Evolutionary conservation across 1,284 basidiomycete genomes (phyloP).

Genomic region (Fomitopsis betulina): DNA sequence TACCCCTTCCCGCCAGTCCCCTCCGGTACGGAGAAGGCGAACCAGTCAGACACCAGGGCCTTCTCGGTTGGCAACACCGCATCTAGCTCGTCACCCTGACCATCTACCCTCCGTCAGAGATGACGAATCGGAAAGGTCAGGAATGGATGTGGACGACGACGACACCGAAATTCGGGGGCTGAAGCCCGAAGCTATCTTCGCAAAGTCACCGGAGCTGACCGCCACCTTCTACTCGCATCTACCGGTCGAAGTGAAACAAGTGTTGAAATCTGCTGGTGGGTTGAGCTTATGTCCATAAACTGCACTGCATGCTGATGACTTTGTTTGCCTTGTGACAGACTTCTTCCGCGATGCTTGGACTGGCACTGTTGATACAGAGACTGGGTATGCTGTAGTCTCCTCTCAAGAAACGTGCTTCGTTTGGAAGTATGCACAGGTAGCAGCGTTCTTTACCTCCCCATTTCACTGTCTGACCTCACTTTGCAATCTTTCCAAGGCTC

Average conservation of each 20-base stretch:
- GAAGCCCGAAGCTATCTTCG: constrained; percentile 52
- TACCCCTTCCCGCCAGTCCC: constrained; percentile 18
- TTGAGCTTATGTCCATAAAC: background rate
- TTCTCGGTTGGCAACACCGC: constrained; percentile 28
- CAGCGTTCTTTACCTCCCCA: background rate
- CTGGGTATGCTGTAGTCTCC: constrained; percentile 69
- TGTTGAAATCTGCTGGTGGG: constrained; percentile 62
- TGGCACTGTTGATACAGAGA: constrained; percentile 64
- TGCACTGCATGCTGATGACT: background rate
- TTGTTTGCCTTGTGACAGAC: constrained; percentile 37
- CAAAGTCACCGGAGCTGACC: constrained; percentile 66
- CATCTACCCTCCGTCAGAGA: constrained; percentile 21
- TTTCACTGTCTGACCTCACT: background rate
- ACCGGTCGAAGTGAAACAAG: constrained; percentile 70
- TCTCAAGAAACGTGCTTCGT: constrained; percentile 74
- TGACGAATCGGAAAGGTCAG: constrained; percentile 35
- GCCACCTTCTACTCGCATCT: constrained; percentile 67
- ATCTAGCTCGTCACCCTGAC: constrained; percentile 7
- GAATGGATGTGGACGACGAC: constrained; percentile 64
- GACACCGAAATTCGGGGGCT: constrained; percentile 23
- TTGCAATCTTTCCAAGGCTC: constrained; percentile 34
- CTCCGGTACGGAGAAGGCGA: constrained; percentile 17
- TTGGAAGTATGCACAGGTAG: constrained; percentile 72
- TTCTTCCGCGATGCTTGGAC: constrained; percentile 63
- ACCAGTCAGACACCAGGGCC: constrained; percentile 20